phyloP scores from a whole-genome alignment of 148 eudicot species.

The Chenopodium quinoa region DNA sequence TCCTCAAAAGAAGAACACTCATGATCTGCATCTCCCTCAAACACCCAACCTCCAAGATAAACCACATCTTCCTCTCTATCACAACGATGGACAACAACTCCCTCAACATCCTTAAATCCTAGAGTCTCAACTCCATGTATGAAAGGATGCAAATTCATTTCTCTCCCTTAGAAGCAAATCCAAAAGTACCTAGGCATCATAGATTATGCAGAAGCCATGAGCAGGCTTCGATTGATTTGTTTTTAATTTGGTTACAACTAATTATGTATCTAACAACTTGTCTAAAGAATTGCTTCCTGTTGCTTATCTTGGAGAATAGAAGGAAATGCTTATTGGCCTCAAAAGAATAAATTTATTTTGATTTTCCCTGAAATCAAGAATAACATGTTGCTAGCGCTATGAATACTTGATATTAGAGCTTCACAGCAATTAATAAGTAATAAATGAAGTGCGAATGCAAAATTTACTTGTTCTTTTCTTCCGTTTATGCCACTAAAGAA shows the following conservation, averaged over 20 bases:
- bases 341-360: neutral
- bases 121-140: no score
- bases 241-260: neutral
- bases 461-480: neutral
- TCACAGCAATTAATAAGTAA: neutral
- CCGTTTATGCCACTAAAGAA: neutral
- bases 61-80: no score
- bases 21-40: no score
- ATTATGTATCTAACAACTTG: neutral
- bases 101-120: no score
- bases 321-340: neutral
- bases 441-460: neutral
- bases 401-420: neutral
- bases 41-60: no score
- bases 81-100: no score
- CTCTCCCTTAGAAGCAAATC: neutral
- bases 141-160: no score
- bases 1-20: no score
- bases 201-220: neutral
- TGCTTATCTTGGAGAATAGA: no score
- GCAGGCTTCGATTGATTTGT: neutral
- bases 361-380: neutral
- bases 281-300: neutral
- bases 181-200: neutral
- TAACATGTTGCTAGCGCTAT: neutral